Base-by-base conservation (phyloP, 768 basidiomycete species). In the Kwoniella dejecticola region DNA sequence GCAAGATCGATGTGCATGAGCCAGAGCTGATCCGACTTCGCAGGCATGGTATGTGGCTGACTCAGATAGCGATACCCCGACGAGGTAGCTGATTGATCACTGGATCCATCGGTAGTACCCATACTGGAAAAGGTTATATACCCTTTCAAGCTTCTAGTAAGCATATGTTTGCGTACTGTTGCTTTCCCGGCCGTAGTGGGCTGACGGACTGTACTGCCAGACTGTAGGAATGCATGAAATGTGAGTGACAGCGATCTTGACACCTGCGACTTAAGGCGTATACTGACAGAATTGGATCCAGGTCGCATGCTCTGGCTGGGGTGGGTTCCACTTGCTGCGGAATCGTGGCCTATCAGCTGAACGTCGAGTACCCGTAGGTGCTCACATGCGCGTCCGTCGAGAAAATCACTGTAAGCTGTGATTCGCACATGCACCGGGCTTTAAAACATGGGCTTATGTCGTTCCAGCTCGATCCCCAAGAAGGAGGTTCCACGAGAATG, bases 401-500 rank as follows among this genome's bases (percentile, higher is more conserved):
- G 52, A 57, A 52, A n/a, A 76, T 76, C 49, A 62, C 56, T 1
- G 68, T 66, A 29, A 54, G 67, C n/a, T n/a, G n/a, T 46, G 23
- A 29, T 44, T 52, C 31, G 21, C 0, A 12, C 4, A 11, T 36
- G 7, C 15, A 23, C n/a, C n/a, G 45, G 30, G 10, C 19, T 26
- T 7, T n/a, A 38, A 38, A 8, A 30, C 19, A 24, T 53, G 56
- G 10, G 41, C 46, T 15, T 53, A 67, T 26, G 52, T 0, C 49
- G 33, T 56, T 62, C 26, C 61, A 73, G 64, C 69, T 79, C 4
- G 74, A 77, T 47, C 79, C 79, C 0, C 65, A 79, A 33, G 77
- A 79, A 67, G 79, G 79, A 1, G 79, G 79, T 1, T 68, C 76
- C 2, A 79, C 79, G 11, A 48, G 76, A 6, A 79, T 79, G 79